A percentile compares a stretch with the other conserved stretches of the same genome.
These are phyloP conservation scores for Psidium guajava DNA, from an alignment of 345 rosid genomes.

Conservation along the genomic window DNA sequence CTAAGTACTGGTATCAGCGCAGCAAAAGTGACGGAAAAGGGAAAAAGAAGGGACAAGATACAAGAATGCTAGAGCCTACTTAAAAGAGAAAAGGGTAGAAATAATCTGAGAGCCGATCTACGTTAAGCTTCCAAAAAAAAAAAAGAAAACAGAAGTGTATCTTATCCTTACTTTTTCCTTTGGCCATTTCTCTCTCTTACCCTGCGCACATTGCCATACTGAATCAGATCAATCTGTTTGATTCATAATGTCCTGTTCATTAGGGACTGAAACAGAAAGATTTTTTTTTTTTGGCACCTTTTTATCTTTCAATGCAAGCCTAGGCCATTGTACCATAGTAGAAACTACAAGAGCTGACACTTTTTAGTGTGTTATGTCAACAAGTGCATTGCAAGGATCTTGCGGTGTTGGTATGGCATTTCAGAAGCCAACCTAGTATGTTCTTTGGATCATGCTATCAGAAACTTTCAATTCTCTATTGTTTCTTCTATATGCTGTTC, in stretches of 20 bases:
- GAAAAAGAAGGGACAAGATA: background rate
- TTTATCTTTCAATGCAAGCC: background rate
- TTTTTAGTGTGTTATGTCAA: background rate
- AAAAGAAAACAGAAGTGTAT: background rate
- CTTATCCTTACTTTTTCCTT: background rate
- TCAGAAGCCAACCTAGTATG: background rate
- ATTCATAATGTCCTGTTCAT: background rate
- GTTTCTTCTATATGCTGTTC: background rate
- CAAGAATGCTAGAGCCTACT: background rate
- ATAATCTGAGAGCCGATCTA: background rate
- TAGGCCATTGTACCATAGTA: background rate
- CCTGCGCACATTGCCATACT: background rate
- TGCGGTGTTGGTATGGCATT: background rate
- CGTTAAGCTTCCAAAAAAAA: background rate
- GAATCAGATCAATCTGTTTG: background rate
- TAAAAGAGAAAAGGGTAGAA: background rate
- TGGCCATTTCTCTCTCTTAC: background rate
- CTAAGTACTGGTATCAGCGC: background rate
- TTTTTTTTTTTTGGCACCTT: background rate
- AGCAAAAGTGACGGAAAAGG: background rate
- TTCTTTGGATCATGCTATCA: background rate
- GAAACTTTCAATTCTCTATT: background rate
- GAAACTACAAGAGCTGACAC: background rate
- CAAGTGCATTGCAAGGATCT: background rate
- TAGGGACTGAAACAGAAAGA: background rate